These are phyloP conservation scores for Tillandsia fasciculata DNA, from an alignment of 176 grass and related monocot genomes.

Conservation along the genomic window DNA sequence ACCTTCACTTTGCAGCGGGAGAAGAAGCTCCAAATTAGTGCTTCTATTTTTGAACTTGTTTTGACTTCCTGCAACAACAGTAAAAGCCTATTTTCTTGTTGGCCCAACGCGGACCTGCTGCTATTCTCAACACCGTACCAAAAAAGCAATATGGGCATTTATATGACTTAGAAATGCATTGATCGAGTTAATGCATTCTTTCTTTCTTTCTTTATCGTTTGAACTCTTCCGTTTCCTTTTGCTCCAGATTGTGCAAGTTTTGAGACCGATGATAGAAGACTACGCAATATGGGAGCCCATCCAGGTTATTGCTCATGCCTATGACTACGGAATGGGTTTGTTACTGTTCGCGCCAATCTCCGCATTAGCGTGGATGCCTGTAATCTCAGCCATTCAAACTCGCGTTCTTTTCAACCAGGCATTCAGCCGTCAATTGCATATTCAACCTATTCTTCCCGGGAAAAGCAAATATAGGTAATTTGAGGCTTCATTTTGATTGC, in stretches of 20 bases:
- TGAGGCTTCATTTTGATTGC: conserved; percentile 7
- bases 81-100: too few species aligned
- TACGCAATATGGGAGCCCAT: conserved; percentile 75
- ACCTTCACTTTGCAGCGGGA: too few species aligned
- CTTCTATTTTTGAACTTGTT: too few species aligned
- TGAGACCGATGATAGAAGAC: conserved; percentile 68
- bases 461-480: conserved; percentile 66
- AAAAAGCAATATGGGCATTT: neutral
- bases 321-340: conserved; percentile 80
- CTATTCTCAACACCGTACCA: too few species aligned
- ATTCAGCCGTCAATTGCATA: conserved; percentile 63
- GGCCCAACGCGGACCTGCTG: too few species aligned
- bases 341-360: conserved; percentile 72
- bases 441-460: conserved; percentile 66
- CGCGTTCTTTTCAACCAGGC: conserved; percentile 92
- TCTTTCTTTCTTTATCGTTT: neutral
- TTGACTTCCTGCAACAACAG: too few species aligned
- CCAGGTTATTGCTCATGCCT: conserved; percentile 79
- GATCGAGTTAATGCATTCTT: neutral
- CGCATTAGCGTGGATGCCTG: conserved; percentile 76
- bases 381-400: conserved; percentile 88
- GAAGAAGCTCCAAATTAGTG: too few species aligned
- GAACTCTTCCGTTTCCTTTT: conserved; percentile 1
- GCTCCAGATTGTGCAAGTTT: conserved; percentile 68
- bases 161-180: neutral